Base-by-base conservation (phyloP, 1,139 yeast species). In the Debaryomyces fabryi region DNA sequence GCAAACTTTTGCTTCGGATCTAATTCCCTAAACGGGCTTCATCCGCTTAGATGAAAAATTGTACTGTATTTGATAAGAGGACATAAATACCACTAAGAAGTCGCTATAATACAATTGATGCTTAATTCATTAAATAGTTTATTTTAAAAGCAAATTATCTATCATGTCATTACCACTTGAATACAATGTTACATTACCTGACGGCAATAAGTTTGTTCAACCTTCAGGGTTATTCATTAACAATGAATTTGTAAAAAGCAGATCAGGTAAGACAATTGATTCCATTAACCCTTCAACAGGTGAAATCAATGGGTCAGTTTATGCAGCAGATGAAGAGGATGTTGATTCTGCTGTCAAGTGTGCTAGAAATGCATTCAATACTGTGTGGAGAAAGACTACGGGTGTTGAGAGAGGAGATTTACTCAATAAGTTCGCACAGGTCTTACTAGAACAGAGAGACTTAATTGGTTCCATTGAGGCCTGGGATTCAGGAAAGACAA, bases 181-280 rank as follows among this genome's bases (percentile, higher is more conserved):
- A 58, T 63, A 67, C 58, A 76, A 76, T 49, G 72, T 83, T 51
- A 68, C 74, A 4, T 71, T 83, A 56, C 86, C 88, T 45, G 79
- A 78, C 50, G 88, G 88, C 43, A 61, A 67, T 47, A 72, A 72
- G 45, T 81, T 75, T 64, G 47, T 74, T 67, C 74, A 88, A 66
- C 96, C 96, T 53, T 73, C 86, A 15, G 96, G 96, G 50, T 75
- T 89, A 61, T 88, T 88, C 76, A 86, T 89, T 66, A 85, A 88
- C 74, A 87, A 87, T 65, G 88, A 88, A 66, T 89, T 85, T 62
- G 86, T 86, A 52, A 68, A 77, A 49, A 77, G 91, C 27, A 71
- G 75, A 52, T 68, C 81, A 16, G 90, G 90, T 32, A 79, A 82
- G 60, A 83, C 83, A 27, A 71, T 85, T 52, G 81, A 78, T 21